Base-by-base conservation (phyloP, 2,329 filamentous ascomycete species). In the Nigrospora oryzae region DNA sequence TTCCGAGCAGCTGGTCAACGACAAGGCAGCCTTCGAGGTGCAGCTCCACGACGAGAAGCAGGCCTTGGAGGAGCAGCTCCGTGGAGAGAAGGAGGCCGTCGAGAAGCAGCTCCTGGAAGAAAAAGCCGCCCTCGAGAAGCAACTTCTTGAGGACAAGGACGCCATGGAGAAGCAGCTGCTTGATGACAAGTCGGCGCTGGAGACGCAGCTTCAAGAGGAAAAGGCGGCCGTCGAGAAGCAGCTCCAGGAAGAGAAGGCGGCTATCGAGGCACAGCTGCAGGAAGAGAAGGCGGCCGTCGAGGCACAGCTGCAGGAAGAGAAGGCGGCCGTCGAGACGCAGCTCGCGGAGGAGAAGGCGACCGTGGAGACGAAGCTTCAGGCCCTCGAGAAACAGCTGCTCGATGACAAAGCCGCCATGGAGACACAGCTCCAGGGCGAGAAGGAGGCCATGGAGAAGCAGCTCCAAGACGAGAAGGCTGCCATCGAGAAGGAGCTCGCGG, bases 161-260 rank as follows among this genome's bases (percentile, higher is more conserved):
- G 45, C 43, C 13, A 16, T 48, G 4, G 35, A 45, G 33, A 36
- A 55, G 34, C 51, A 51, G 43, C 56, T 62, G 4, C 49, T 47
- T n/a, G 48, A 47, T 16, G 56, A 57, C 36, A 53, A 57, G 38
- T 49, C 51, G 12, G 51, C 48, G 32, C 54, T 60, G 14, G 57
- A 58, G 14, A 53, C 51, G 30, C 49, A 43, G 31, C 48, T 53
- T 41, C 53, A 54, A 40, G 42, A 32, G 23, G 51, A 61, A 15
- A 53, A 58, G 44, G 51, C 56, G 10, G 56, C 57, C 39, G 42
- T 61, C 38, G 51, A 55, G 40, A 51, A 51, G 39, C 50, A 55
- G n/a, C 36, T 43, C 15, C 30, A 33, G n/a, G 46, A 30, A 3
- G 43, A 48, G 13, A 42, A 53, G 31, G 53, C 52, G n/a, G 46